These are phyloP conservation scores for Rhodomyrtus psidioides DNA, from an alignment of 441 rosid genomes.

Conservation along the genomic window DNA sequence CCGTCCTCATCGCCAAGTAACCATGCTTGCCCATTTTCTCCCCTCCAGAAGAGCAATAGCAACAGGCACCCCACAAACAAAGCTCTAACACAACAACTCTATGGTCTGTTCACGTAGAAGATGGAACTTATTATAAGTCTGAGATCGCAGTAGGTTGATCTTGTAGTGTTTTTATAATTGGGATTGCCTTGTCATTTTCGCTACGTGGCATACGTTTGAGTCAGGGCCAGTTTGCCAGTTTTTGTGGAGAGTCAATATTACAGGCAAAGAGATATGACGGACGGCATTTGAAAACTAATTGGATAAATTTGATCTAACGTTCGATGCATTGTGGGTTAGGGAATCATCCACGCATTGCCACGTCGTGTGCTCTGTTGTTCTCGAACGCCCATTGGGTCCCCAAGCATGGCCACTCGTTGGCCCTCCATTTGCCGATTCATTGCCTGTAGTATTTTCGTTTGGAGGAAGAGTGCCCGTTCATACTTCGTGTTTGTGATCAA, in stretches of 20 bases:
- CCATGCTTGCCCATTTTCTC: slow-evolving; percentile 20
- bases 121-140: not conserved
- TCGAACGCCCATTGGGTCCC: not conserved
- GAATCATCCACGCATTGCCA: not conserved
- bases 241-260: not conserved
- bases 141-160: not conserved
- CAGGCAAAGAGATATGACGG: not conserved
- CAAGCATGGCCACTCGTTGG: not conserved
- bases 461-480: not conserved
- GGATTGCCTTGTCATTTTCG: not conserved
- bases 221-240: not conserved
- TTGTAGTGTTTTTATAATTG: not conserved
- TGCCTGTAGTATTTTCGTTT: not conserved
- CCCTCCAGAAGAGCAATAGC: not conserved
- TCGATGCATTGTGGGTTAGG: not conserved
- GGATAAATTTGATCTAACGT: not conserved
- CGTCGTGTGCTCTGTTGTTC: not conserved
- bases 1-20: slow-evolving; percentile 21
- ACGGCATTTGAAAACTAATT: not conserved
- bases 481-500: not conserved
- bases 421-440: not conserved
- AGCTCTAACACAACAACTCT: not conserved
- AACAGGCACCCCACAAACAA: not conserved
- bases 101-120: not conserved
- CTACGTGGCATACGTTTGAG: not conserved